Conservation (phyloP, 106 monocot genomes). For the Dioscorea zingiberensis region DNA sequence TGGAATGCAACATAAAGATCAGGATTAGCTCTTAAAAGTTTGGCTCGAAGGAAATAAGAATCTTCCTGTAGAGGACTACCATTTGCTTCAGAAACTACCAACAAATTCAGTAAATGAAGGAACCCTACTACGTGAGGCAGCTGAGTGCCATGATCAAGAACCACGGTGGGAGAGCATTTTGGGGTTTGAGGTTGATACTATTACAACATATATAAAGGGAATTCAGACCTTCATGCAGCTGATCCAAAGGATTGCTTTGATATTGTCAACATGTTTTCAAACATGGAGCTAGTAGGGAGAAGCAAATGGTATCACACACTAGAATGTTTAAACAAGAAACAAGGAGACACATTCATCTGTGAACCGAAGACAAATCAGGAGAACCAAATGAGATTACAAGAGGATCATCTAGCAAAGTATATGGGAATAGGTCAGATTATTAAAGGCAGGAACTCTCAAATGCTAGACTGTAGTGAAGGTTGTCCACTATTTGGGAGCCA, state of each 20-base stretch:
- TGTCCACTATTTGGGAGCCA: not conserved
- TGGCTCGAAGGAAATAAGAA: not conserved
- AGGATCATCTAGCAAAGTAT: conserved; percentile 11
- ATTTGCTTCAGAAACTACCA: not conserved
- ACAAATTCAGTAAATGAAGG: conserved; percentile 5
- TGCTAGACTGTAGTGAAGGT: not conserved
- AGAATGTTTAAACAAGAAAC: not conserved
- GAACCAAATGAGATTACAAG: conserved; percentile 5
- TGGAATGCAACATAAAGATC: conserved; percentile 4
- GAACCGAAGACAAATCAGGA: conserved; percentile 3
- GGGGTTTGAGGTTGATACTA: conserved; percentile 3
- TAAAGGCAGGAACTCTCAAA: not conserved
- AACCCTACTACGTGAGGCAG: conserved; percentile 1
- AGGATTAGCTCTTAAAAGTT: conserved; percentile 7
- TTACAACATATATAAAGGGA: conserved; percentile 11
- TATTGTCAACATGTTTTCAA: conserved; percentile 5
- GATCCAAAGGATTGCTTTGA: not conserved
- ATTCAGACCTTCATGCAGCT: conserved; percentile 10
- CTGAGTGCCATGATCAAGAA: not conserved
- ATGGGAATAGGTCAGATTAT: not conserved
- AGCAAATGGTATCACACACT: not conserved
- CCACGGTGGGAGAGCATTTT: conserved; percentile 2
- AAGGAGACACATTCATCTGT: conserved; percentile 5
- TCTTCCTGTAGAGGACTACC: not conserved
- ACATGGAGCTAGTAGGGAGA: conserved; percentile 10